A percentile compares a stretch with the other conserved stretches of the same genome.
Conservation (phyloP, 164 flowering plant genomes). For the Magnolia officinalis region DNA sequence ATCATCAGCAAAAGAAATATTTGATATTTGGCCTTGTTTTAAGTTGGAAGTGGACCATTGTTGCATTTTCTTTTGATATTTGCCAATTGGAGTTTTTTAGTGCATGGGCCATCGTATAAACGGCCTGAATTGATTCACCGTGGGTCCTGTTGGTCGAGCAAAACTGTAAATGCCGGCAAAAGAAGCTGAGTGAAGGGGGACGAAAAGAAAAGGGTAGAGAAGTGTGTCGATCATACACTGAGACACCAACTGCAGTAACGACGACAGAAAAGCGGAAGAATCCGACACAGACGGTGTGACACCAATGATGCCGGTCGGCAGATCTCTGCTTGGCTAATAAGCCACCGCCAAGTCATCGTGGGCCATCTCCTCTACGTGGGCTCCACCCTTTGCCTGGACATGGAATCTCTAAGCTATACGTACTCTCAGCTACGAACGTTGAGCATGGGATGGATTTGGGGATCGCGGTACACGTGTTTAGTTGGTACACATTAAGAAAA, state of each 20-base stretch:
- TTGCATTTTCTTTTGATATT: too few species aligned
- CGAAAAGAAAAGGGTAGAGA: not conserved
- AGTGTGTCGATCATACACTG: not conserved
- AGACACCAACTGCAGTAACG: not conserved
- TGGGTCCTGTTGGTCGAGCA: too few species aligned
- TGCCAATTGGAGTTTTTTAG: too few species aligned
- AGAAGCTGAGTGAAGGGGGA: not conserved
- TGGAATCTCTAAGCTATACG: not conserved
- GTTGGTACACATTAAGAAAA: too few species aligned
- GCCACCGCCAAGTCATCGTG: not conserved
- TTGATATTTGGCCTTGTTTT: too few species aligned
- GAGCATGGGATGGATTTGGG: too few species aligned
- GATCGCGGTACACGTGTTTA: too few species aligned
- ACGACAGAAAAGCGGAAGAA: slow-evolving; percentile 1
- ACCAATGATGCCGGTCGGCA: not conserved
- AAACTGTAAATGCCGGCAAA: not conserved
- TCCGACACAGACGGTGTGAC: not conserved
- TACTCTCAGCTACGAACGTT: too few species aligned
- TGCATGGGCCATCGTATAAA: too few species aligned
- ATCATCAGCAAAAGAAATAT: too few species aligned
- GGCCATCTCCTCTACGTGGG: not conserved
- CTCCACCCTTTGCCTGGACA: not conserved
- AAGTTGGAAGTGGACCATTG: too few species aligned
- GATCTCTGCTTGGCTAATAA: not conserved
- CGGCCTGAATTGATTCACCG: too few species aligned